Evolutionary conservation across 2,329 filamentous ascomycete genomes (phyloP).

Genomic region (Lecanicillium sp.): DNA sequence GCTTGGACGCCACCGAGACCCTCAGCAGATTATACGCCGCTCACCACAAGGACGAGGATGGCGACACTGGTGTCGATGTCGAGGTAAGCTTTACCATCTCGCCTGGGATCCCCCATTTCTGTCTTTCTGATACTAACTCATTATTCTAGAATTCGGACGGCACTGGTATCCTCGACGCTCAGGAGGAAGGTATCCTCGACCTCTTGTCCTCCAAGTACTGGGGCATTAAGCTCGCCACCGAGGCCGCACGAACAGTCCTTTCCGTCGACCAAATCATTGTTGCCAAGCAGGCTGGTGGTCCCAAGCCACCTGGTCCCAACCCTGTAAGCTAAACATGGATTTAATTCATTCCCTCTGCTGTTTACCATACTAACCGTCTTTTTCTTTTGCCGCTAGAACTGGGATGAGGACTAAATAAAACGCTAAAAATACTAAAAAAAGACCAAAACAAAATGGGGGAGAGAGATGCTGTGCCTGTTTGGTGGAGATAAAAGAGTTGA

Average conservation of each 20-base stretch:
- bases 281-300: slow-evolving; percentile 90
- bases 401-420: slow-evolving; percentile 49
- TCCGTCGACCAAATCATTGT: slow-evolving; percentile 99
- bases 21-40: slow-evolving; percentile 87
- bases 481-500: not conserved
- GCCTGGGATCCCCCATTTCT: too few relatives aligned
- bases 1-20: slow-evolving; percentile 94
- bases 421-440: slow-evolving; percentile 9
- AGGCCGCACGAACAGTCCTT: slow-evolving; percentile 85
- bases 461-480: not conserved
- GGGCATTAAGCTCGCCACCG: slow-evolving; percentile 95
- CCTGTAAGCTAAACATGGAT: too few relatives aligned
- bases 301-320: slow-evolving; percentile 93
- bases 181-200: slow-evolving; percentile 84
- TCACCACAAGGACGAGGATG: slow-evolving; percentile 80
- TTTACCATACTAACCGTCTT: too few relatives aligned
- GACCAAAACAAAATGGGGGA: slow-evolving; percentile 14
- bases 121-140: slow-evolving; percentile 13
- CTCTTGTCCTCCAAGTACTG: slow-evolving; percentile 87
- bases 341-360: too few relatives aligned
- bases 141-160: slow-evolving; percentile 58
- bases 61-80: slow-evolving; percentile 89
- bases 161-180: slow-evolving; percentile 75
- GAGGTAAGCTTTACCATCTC: slow-evolving; percentile 44
- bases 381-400: too few relatives aligned